Conservation (phyloP, 1,284 basidiomycete species). For the Ceratorhiza oryzae-sativae region DNA sequence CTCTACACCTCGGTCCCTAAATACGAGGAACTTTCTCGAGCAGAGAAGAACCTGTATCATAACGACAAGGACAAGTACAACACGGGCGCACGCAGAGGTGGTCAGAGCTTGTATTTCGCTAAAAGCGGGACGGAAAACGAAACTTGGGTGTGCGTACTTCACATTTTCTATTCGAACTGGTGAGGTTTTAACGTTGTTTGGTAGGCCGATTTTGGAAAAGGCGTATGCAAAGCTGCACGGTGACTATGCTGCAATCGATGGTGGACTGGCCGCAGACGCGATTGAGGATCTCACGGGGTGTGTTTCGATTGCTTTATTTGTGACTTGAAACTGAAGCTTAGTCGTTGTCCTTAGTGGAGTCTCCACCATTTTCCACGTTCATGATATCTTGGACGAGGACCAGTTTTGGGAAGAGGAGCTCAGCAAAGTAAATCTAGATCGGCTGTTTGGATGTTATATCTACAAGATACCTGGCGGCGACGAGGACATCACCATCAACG, state of each 20-base stretch:
- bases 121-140: constrained; percentile 44
- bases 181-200: background rate
- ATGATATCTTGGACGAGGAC: constrained; percentile 44
- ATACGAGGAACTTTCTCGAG: constrained; percentile 42
- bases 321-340: background rate
- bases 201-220: constrained; percentile 43
- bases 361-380: constrained; percentile 39
- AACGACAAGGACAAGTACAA: constrained; percentile 42
- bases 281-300: constrained; percentile 45
- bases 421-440: constrained; percentile 41
- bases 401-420: constrained; percentile 44
- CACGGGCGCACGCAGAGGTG: constrained; percentile 40
- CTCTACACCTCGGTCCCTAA: constrained; percentile 42
- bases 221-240: constrained; percentile 45
- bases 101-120: constrained; percentile 43
- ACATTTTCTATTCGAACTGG: background rate
- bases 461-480: constrained; percentile 26
- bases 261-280: constrained; percentile 42
- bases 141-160: constrained; percentile 43
- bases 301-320: background rate
- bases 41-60: constrained; percentile 44
- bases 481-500: constrained; percentile 3
- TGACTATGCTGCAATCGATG: constrained; percentile 42
- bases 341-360: constrained; percentile 33
- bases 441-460: constrained; percentile 44